phyloP scores from a whole-genome alignment of 176 grass and related monocot genomes.

The Oryza glumipatula region DNA sequence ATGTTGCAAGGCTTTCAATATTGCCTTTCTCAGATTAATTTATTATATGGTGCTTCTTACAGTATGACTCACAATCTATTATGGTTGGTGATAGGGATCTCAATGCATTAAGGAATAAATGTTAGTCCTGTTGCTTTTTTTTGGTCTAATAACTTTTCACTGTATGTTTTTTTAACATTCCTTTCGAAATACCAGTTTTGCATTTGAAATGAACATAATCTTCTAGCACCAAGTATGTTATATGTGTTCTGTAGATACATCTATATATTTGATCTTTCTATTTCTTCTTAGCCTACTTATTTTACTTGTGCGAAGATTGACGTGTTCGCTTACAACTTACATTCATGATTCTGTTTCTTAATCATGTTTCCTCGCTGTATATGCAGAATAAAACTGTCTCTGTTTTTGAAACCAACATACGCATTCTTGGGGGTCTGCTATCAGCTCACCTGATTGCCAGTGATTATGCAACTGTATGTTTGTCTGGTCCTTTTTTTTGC shows the following conservation, averaged over 20 bases:
- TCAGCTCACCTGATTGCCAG: conserved; percentile 93
- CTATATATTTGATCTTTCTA: conserved; percentile 11
- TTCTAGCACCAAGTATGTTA: conserved; percentile 6
- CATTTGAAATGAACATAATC: background rate
- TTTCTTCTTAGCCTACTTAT: background rate
- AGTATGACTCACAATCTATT: conserved; percentile 1
- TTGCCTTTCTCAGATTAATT: background rate
- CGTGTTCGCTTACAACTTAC: background rate
- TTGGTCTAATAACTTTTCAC: background rate
- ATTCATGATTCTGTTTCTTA: conserved; percentile 9
- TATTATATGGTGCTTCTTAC: conserved; percentile 7
- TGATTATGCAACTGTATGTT: conserved; percentile 89
- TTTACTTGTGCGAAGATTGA: conserved; percentile 27
- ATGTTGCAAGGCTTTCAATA: background rate
- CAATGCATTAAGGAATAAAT: background rate
- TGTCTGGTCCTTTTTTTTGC: conserved; percentile 1
- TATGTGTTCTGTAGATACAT: background rate
- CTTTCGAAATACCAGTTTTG: background rate
- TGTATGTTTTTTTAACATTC: background rate
- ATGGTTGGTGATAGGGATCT: background rate
- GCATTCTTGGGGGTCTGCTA: conserved; percentile 86
- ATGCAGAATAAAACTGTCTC: conserved; percentile 97
- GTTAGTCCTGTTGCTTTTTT: background rate
- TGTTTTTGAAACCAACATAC: conserved; percentile 96
- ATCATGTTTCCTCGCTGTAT: conserved; percentile 34